phyloP scores from a whole-genome alignment of 148 eudicot genomes.

The Vaccinium corymbosum region DNA sequence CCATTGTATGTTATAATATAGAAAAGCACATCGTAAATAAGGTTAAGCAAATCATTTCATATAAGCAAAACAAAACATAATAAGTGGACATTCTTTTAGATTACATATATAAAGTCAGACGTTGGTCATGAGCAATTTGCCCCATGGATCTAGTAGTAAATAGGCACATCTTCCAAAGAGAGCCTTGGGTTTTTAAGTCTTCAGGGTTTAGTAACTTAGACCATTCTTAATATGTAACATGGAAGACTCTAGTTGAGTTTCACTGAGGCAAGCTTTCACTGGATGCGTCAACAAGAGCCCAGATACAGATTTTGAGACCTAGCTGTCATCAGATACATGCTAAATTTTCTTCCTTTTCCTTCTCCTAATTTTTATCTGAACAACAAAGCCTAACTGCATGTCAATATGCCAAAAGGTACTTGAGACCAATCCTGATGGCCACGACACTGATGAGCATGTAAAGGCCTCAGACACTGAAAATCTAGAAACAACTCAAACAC shows the following conservation, averaged over 20 bases:
- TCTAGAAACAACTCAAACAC: neutral
- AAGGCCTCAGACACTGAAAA: slow-evolving; percentile 1
- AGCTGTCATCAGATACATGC: neutral
- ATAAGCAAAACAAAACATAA: neutral
- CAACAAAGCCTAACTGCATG: neutral
- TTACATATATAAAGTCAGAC: neutral
- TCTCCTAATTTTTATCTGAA: neutral
- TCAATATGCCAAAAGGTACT: slow-evolving; percentile 10
- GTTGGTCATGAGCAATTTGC: neutral
- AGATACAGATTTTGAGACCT: neutral
- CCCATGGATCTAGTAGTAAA: neutral
- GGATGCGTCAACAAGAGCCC: neutral
- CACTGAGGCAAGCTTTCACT: neutral
- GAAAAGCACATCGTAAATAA: neutral
- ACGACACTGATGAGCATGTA: slow-evolving; percentile 6
- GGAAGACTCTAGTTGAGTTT: neutral
- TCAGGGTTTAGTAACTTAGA: neutral
- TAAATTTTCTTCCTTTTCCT: slow-evolving; percentile 10
- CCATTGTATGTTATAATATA: neutral
- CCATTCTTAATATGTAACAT: neutral
- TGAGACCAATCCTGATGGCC: neutral
- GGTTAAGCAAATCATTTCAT: neutral
- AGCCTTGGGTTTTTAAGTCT: neutral
- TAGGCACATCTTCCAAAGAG: neutral
- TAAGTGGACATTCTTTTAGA: neutral